Conservation (phyloP, 805 yeast species). For the Suhomyces prunicola region DNA sequence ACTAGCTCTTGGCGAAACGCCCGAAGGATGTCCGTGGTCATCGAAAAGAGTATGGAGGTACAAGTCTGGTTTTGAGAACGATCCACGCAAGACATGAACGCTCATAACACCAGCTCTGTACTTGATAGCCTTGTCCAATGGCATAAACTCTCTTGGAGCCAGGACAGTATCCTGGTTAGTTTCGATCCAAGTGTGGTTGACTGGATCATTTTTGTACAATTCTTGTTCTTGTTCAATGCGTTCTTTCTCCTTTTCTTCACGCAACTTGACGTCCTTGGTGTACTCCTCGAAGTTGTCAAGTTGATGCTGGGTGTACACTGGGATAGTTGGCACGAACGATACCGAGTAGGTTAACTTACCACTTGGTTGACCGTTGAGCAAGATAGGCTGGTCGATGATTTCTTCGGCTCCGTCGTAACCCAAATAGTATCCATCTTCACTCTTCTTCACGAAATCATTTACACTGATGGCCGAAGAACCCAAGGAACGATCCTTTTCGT, state of each 20-base stretch:
- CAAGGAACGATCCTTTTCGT: constrained; percentile 59
- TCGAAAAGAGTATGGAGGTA: constrained; percentile 62
- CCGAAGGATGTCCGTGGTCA: constrained; percentile 59
- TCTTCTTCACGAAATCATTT: constrained; percentile 46
- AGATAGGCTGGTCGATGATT: constrained; percentile 43
- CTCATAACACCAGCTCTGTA: constrained; percentile 63
- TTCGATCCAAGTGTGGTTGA: constrained; percentile 63
- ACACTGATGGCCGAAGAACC: constrained; percentile 56
- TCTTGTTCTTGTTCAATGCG: constrained; percentile 50
- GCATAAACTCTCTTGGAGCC: constrained; percentile 40
- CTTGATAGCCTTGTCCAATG: constrained; percentile 51
- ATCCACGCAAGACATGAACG: constrained; percentile 51
- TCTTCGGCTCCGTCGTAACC: constrained; percentile 53
- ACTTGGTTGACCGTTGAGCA: constrained; percentile 34
- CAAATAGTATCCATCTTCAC: constrained; percentile 43
- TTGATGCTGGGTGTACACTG: constrained; percentile 61
- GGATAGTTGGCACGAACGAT: constrained; percentile 63
- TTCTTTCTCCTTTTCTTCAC: constrained; percentile 36
- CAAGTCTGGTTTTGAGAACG: constrained; percentile 44
- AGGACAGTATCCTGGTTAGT: constrained; percentile 35
- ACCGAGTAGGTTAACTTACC: constrained; percentile 54
- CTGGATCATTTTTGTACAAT: constrained; percentile 54
- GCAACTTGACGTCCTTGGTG: constrained; percentile 30
- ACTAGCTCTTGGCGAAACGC: constrained; percentile 46
- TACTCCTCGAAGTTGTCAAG: constrained; percentile 44